Conservation (phyloP, 768 basidiomycete genomes). For the Amanita subjunquillea region DNA sequence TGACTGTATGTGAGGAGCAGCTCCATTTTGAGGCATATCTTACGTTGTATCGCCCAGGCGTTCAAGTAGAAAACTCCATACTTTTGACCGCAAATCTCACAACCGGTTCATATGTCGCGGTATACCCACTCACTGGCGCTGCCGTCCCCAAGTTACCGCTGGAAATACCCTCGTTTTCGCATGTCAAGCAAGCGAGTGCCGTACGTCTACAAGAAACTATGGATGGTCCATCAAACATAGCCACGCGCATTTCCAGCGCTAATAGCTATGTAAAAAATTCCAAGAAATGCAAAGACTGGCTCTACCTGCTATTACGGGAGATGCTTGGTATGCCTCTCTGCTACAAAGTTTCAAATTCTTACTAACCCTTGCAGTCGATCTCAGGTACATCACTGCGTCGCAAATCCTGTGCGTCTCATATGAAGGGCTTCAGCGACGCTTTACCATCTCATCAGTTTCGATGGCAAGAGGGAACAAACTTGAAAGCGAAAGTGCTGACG, state of each 20-base stretch:
- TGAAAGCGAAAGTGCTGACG: background rate
- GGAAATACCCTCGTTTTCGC: slow-evolving; percentile 40
- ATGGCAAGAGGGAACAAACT: slow-evolving; percentile 7
- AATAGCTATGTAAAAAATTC: slow-evolving; percentile 12
- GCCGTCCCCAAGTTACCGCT: slow-evolving; percentile 23
- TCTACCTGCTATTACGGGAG: slow-evolving; percentile 56
- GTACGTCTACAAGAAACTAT: slow-evolving; percentile 44
- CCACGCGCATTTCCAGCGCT: slow-evolving; percentile 1
- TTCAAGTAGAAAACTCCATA: slow-evolving; percentile 45
- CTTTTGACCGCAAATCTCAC: slow-evolving; percentile 50
- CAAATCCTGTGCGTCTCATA: slow-evolving; percentile 57
- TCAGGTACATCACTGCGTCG: slow-evolving; percentile 53
- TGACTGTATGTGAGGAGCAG: slow-evolving; percentile 36
- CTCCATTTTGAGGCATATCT: background rate
- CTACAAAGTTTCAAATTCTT: slow-evolving; percentile 7
- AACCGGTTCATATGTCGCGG: slow-evolving; percentile 34
- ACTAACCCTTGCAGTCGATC: slow-evolving; percentile 41
- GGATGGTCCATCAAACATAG: slow-evolving; percentile 6
- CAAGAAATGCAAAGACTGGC: slow-evolving; percentile 51
- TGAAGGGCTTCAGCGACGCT: slow-evolving; percentile 49
- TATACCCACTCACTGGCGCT: slow-evolving; percentile 38
- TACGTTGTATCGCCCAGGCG: slow-evolving; percentile 25
- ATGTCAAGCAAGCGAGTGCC: slow-evolving; percentile 38
- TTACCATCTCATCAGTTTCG: slow-evolving; percentile 41
- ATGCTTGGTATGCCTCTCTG: slow-evolving; percentile 40